phyloP scores from a whole-genome alignment of 768 basidiomycete species.

The Collybia mongolica region DNA sequence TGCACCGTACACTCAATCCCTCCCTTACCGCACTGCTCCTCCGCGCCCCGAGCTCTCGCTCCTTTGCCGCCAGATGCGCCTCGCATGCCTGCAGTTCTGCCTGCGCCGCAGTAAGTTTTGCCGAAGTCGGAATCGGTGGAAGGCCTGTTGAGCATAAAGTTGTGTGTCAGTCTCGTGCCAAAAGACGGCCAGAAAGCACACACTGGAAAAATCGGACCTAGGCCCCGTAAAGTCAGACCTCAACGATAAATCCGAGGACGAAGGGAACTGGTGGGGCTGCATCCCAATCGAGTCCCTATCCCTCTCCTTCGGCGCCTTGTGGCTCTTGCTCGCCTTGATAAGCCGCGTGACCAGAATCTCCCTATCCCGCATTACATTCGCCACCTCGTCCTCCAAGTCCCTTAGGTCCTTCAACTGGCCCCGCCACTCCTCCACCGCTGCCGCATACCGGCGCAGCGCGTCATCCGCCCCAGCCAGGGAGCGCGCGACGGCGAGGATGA shows the following conservation, averaged over 20 bases:
- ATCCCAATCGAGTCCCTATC: constrained; percentile 31
- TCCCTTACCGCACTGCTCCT: constrained; percentile 57
- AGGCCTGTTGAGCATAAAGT: constrained; percentile 17
- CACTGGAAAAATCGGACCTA: too few relatives aligned
- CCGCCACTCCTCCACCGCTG: constrained; percentile 64
- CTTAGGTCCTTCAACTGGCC: constrained; percentile 60
- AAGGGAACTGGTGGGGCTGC: constrained; percentile 25
- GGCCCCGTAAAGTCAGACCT: too few relatives aligned
- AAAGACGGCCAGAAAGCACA: constrained; percentile 36
- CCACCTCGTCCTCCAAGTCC: constrained; percentile 70
- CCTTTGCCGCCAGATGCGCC: constrained; percentile 65
- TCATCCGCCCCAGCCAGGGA: constrained; percentile 65
- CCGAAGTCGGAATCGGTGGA: constrained; percentile 24
- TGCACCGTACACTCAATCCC: constrained; percentile 61
- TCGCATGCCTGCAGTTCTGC: constrained; percentile 84
- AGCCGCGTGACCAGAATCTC: constrained; percentile 86
- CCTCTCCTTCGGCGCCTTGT: constrained; percentile 40
- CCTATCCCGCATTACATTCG: constrained; percentile 66
- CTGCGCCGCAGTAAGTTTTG: constrained; percentile 68
- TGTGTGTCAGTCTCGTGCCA: neutral
- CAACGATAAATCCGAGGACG: constrained; percentile 20
- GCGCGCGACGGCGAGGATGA: constrained; percentile 56
- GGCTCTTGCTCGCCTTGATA: constrained; percentile 70
- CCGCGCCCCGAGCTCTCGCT: constrained; percentile 55
- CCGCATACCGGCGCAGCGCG: constrained; percentile 60